These are phyloP conservation scores for Aquilaria malaccensis DNA, from an alignment of 345 rosid genomes.

Conservation along the genomic window DNA sequence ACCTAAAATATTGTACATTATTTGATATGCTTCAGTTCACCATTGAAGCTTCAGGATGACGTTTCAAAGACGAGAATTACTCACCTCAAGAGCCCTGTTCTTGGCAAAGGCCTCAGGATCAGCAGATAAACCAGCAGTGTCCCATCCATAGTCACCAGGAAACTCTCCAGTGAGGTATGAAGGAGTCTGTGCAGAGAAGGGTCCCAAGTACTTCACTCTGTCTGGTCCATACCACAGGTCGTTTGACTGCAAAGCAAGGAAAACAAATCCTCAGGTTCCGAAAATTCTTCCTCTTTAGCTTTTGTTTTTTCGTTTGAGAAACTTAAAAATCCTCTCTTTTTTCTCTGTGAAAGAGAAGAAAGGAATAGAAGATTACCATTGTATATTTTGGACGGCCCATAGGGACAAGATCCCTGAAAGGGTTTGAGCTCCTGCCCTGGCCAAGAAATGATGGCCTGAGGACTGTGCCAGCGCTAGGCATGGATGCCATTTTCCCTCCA, in stretches of 20 bases:
- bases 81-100: conserved; percentile 97
- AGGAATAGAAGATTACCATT: conserved; percentile 36
- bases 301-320: too few species aligned
- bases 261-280: too few species aligned
- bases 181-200: conserved; percentile 94
- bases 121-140: conserved; percentile 91
- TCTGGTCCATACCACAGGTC: conserved; percentile 96
- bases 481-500: conserved; percentile 37
- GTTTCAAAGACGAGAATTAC: not conserved
- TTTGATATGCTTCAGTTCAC: not conserved
- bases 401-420: conserved; percentile 64
- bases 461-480: conserved; percentile 57
- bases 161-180: conserved; percentile 87
- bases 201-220: conserved; percentile 94
- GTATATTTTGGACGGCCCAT: conserved; percentile 58
- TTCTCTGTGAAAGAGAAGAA: not conserved
- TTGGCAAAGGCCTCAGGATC: conserved; percentile 94
- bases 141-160: conserved; percentile 98
- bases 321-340: too few species aligned
- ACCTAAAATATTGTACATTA: conserved; percentile 30
- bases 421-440: conserved; percentile 45
- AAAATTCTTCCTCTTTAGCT: not conserved
- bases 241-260: conserved; percentile 36
- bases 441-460: conserved; percentile 70
- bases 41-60: not conserved